phyloP scores from a whole-genome alignment of 345 rosid genomes.

The Crucihimalaya himalaica region DNA sequence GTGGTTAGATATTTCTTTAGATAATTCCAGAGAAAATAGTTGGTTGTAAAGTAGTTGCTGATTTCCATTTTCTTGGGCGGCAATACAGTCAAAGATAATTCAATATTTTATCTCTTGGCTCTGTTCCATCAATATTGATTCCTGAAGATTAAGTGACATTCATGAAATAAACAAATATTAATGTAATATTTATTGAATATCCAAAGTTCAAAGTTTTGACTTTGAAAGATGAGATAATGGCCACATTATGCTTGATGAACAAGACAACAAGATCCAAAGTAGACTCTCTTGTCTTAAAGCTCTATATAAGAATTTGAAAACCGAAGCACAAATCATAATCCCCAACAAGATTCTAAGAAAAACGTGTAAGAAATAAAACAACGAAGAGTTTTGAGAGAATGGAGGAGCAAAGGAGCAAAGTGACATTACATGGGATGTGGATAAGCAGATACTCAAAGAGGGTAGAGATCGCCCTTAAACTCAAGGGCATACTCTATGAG shows the following conservation, averaged over 20 bases:
- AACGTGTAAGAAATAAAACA: background rate
- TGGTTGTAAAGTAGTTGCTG: background rate
- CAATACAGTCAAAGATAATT: background rate
- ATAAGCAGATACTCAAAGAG: slow-evolving; percentile 36
- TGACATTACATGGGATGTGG: slow-evolving; percentile 44
- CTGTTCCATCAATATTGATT: slow-evolving; percentile 6
- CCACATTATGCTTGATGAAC: slow-evolving; percentile 14
- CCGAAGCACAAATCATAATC: background rate
- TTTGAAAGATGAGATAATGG: slow-evolving; percentile 1
- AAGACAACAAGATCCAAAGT: background rate
- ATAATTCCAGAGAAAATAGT: slow-evolving; percentile 1
- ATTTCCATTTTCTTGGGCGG: slow-evolving; percentile 18
- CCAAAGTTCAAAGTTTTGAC: slow-evolving; percentile 10
- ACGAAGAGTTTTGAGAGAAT: slow-evolving; percentile 3
- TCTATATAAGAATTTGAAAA: slow-evolving; percentile 7
- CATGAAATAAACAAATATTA: background rate
- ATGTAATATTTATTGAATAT: background rate
- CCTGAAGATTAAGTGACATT: background rate
- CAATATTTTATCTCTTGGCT: background rate
- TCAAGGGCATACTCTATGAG: slow-evolving; percentile 32
- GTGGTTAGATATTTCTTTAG: background rate
- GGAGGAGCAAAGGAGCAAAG: slow-evolving; percentile 27
- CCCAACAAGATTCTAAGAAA: background rate
- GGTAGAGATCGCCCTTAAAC: slow-evolving; percentile 38
- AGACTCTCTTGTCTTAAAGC: background rate